These are phyloP conservation scores for Vicia faba DNA, from an alignment of 306 rosid species.

Conservation along the genomic window DNA sequence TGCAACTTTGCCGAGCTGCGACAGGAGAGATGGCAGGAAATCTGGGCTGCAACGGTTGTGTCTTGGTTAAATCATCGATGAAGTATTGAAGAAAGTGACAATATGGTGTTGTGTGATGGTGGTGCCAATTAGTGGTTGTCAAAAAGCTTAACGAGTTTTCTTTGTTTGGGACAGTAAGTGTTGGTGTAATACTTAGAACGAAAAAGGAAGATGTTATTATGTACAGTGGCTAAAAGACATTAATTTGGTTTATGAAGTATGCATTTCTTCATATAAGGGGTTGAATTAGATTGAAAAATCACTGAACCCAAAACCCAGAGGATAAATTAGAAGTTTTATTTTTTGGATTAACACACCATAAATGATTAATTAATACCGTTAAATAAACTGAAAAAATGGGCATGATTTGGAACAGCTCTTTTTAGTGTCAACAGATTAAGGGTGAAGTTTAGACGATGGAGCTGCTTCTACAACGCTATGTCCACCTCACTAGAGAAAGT, in stretches of 20 bases:
- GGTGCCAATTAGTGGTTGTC: too few species aligned
- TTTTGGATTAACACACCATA: neutral
- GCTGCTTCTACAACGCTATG: too few species aligned
- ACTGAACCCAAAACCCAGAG: neutral
- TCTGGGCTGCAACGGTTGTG: neutral
- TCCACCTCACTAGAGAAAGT: too few species aligned
- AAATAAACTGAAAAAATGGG: too few species aligned
- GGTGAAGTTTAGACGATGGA: too few species aligned
- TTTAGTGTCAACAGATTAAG: too few species aligned
- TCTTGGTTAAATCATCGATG: slow-evolving; percentile 5
- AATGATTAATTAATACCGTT: too few species aligned
- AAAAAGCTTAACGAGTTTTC: too few species aligned
- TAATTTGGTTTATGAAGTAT: neutral
- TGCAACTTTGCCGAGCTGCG: slow-evolving; percentile 9
- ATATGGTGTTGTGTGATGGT: neutral
- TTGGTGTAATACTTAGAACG: neutral
- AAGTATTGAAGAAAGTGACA: slow-evolving; percentile 6
- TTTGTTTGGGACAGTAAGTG: too few species aligned
- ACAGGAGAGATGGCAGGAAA: neutral
- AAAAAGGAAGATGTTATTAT: neutral
- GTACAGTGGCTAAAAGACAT: neutral
- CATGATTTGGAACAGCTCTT: too few species aligned
- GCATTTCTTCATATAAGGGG: neutral
- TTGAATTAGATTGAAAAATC: neutral
- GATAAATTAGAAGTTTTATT: neutral